These are phyloP conservation scores for Aspergillus niger DNA, from an alignment of 2,329 filamentous ascomycete genomes.

Conservation along the genomic window DNA sequence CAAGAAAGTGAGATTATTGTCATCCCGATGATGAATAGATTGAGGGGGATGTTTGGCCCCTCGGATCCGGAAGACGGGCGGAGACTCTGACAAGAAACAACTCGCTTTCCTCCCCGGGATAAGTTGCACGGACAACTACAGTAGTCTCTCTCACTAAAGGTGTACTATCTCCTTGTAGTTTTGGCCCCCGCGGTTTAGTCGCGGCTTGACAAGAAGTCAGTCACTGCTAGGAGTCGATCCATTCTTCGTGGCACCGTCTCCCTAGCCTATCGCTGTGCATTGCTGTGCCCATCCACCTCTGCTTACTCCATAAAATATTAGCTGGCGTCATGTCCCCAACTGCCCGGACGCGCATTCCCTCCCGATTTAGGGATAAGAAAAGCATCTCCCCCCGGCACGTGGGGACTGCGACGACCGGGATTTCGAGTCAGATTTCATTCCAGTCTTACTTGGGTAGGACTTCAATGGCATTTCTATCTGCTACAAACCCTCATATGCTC, in stretches of 20 bases:
- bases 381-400: constrained; percentile 3
- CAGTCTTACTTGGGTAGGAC: neutral
- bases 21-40: too few species aligned
- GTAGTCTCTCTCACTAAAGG: too few species aligned
- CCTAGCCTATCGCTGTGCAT: neutral
- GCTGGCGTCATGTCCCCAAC: constrained; percentile 4
- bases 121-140: neutral
- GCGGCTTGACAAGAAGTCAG: neutral
- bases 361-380: neutral
- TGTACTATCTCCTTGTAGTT: neutral
- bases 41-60: too few species aligned
- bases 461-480: neutral
- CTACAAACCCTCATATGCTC: neutral
- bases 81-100: too few species aligned
- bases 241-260: neutral
- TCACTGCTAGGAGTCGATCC: neutral
- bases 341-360: neutral
- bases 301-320: neutral
- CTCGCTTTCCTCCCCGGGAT: too few species aligned
- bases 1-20: too few species aligned
- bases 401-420: neutral
- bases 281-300: neutral
- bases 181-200: neutral
- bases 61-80: too few species aligned
- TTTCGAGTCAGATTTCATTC: neutral